Evolutionary conservation across 768 basidiomycete species (phyloP).

Genomic region (Termitomyces titanicus): DNA sequence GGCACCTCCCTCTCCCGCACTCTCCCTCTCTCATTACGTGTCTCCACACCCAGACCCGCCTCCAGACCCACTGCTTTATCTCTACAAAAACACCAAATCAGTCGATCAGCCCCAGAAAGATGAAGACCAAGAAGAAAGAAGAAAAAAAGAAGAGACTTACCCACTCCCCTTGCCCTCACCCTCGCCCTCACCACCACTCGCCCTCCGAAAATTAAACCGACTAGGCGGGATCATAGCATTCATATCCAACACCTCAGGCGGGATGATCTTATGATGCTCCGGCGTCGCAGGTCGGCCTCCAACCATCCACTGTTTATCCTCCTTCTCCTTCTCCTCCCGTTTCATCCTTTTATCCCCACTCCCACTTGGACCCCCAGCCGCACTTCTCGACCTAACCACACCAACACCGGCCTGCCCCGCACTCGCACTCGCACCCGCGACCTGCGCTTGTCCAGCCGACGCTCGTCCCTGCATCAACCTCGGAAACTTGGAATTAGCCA

Average conservation of each 20-base stretch:
- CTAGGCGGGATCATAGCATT: conserved; percentile 81
- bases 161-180: conserved; percentile 14
- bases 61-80: no score
- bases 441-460: conserved; percentile 6
- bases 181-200: conserved; percentile 17
- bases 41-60: no score
- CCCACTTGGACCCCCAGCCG: conserved; percentile 2
- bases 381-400: conserved; percentile 7
- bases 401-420: no score
- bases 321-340: conserved; percentile 24
- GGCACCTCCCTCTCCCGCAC: background rate
- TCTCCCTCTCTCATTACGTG: background rate
- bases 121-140: background rate
- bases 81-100: no score
- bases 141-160: conserved; percentile 3
- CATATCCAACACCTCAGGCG: conserved; percentile 77
- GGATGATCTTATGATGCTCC: conserved; percentile 71
- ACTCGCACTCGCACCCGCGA: conserved; percentile 9
- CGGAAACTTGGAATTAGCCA: conserved; percentile 76
- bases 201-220: conserved; percentile 66
- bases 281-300: conserved; percentile 45
- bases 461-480: conserved; percentile 41
- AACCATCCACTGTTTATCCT: conserved; percentile 28
- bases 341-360: no score
- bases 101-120: no score